These are phyloP conservation scores for Nakazawaea peltata DNA, from an alignment of 805 yeast genomes.

Conservation along the genomic window DNA sequence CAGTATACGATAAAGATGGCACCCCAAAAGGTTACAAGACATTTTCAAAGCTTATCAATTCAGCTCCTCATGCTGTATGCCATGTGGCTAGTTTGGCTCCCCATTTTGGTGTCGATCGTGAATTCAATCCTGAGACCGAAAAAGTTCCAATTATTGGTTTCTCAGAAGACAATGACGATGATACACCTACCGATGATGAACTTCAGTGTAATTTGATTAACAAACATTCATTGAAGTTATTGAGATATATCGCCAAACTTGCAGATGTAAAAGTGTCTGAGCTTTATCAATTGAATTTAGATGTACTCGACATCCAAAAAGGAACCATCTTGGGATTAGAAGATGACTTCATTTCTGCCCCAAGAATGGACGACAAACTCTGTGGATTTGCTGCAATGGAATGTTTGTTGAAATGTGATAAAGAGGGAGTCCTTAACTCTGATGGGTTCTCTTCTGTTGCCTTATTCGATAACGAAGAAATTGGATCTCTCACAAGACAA, in stretches of 20 bases:
- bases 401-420: constrained; percentile 35
- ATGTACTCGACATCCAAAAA: constrained; percentile 73
- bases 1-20: constrained; percentile 17
- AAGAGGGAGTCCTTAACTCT: constrained; percentile 15
- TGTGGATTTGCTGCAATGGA: constrained; percentile 68
- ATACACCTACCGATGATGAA: constrained; percentile 49
- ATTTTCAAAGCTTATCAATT: constrained; percentile 37
- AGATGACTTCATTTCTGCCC: constrained; percentile 70
- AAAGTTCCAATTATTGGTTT: constrained; percentile 78
- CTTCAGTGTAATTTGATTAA: constrained; percentile 56
- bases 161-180: constrained; percentile 30
- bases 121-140: constrained; percentile 69
- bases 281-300: constrained; percentile 63
- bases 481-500: constrained; percentile 72
- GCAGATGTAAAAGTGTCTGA: constrained; percentile 53
- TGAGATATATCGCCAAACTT: constrained; percentile 59
- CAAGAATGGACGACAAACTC: constrained; percentile 78
- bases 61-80: constrained; percentile 68
- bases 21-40: constrained; percentile 8
- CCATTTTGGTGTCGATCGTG: constrained; percentile 72
- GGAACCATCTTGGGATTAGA: constrained; percentile 73
- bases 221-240: constrained; percentile 56
- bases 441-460: constrained; percentile 52
- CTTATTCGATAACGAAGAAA: constrained; percentile 74
- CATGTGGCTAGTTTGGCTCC: constrained; percentile 81